Evolutionary conservation across 2,329 filamentous ascomycete genomes (phyloP), one percentile per base, ranked within the genome.

Genomic region (Penicillium sp.): DNA sequence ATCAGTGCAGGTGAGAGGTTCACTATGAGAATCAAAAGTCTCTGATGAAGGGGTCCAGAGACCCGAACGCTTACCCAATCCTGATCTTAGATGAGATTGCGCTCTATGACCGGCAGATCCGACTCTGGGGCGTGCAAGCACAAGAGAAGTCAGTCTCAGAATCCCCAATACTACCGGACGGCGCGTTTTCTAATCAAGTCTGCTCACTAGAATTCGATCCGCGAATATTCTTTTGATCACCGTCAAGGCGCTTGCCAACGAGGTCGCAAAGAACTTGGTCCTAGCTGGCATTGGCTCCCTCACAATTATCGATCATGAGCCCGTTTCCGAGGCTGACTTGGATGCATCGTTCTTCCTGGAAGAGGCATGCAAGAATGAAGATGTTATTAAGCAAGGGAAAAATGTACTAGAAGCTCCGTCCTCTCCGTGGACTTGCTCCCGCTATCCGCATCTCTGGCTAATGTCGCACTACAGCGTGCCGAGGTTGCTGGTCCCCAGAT

Each of bases 201-300:
- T 25, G 44, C 46, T 9, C 28, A 9, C n/a, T 48, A 89, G 86
- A 65, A 90, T 98, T 49, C 88, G 91, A 59, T 86, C 81, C 50
- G 89, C 93, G 50, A 90, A 90, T 63, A 86, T 98, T 58, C 83
- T 97, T 39, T 81, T 98, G 53, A 85, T 98, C 57, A 90, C 84
- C 28, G 83, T 95, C 68, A 88, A 86, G 64, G 90, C 87, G 1
- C 80, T 98, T 12, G 90, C 87, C 49, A 94, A 91, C 66, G 93
- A 98, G 72, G 86, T 97, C 46, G 90, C 93, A 54, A 98, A 98
- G 76, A 98, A 97, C 66, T 83, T 98, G 24, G 91, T 96, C 13
- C 82, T 98, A 3, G 90, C 93, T 24, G 93, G 93, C 50, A 86
- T 98, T 60, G 86, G 87, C 48, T 91, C 89, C 29, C 77, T 98